Evolutionary conservation across 768 basidiomycete genomes (phyloP), one percentile per base, ranked within the genome.

Genomic region (Collybia mongolica): DNA sequence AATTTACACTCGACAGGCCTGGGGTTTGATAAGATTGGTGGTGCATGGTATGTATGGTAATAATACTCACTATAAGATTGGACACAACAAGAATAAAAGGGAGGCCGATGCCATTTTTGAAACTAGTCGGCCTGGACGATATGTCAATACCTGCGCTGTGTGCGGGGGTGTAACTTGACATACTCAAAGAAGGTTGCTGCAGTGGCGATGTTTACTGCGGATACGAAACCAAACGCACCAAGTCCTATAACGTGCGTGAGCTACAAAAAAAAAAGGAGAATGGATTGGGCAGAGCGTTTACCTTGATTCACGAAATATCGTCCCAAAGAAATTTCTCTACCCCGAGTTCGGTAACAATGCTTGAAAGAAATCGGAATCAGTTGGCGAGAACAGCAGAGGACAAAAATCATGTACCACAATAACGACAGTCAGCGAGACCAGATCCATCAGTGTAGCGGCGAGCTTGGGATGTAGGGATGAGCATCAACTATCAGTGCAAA

Each of bases 241-340:
- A 73, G 53, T 22, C 73, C 73, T 74, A 28, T 32, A 9, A 32
- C 32, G 6, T 6, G 11, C 32, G 6, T 32, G 32, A 32, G 32
- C 11, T 9, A 32, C n/a, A 19, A 28, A 7, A 20, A 39, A 17
- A 40, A 20, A 43, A 22, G 14, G 4, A 14, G 12, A 28, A 15
- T 5, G 23, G 8, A 24, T 18, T 43, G 8, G 4, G 22, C 11
- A 24, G 8, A 23, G n/a, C 14, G 41, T 53, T 12, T 28, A 67
- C 73, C 73, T 65, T 75, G 73, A 22, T 53, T 60, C 8, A 72
- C 58, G 45, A 75, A 72, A 49, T 70, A 70, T 17, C 61, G 59
- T 2, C 61, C 72, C 6, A 72, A 51, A 7, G 70, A 65, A 19
- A 70, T 55, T 28, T 69, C 62, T 35, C 56, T 53, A 40, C 57